Conservation (phyloP, 768 basidiomycete species). For the Candolleomyces efflorescens region DNA sequence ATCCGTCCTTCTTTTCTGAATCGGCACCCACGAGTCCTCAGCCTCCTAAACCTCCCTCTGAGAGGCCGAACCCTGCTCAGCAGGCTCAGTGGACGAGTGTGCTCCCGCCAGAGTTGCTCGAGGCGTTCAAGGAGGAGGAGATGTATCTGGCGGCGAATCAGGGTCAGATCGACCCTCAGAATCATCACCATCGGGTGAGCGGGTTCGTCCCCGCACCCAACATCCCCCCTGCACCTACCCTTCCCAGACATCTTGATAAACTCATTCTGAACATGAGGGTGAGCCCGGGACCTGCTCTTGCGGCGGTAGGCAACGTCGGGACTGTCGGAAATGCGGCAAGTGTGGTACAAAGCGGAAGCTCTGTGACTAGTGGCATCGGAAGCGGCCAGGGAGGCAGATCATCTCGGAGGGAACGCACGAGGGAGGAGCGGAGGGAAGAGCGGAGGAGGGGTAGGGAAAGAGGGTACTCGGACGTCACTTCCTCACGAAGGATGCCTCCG, state of each 20-base stretch:
- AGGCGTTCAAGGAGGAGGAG: slow-evolving; percentile 85
- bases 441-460: slow-evolving; percentile 16
- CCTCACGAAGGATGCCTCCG: slow-evolving; percentile 11
- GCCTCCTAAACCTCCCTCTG: slow-evolving; percentile 13
- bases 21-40: slow-evolving; percentile 23
- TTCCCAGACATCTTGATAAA: slow-evolving; percentile 91
- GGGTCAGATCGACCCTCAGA: slow-evolving; percentile 25
- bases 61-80: slow-evolving; percentile 30
- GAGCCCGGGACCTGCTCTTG: slow-evolving; percentile 18
- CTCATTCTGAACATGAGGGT: slow-evolving; percentile 75
- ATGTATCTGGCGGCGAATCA: slow-evolving; percentile 53
- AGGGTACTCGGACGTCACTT: slow-evolving; percentile 12
- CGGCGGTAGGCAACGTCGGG: slow-evolving; percentile 7
- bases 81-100: slow-evolving; percentile 64
- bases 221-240: slow-evolving; percentile 81
- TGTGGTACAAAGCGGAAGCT: not conserved
- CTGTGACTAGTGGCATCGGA: slow-evolving; percentile 22
- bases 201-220: slow-evolving; percentile 62
- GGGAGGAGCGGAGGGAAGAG: slow-evolving; percentile 19
- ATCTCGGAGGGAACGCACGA: slow-evolving; percentile 7
- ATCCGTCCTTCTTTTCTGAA: slow-evolving; percentile 7
- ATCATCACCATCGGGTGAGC: slow-evolving; percentile 21
- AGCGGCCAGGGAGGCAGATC: slow-evolving; percentile 17
- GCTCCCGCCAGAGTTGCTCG: slow-evolving; percentile 73
- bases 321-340: slow-evolving; percentile 9